Evolutionary conservation across 225 moss, liverwort and hornwort species (phyloP), one percentile per base, ranked within the genome.

Genomic region (Rhytidiadelphus loreus): DNA sequence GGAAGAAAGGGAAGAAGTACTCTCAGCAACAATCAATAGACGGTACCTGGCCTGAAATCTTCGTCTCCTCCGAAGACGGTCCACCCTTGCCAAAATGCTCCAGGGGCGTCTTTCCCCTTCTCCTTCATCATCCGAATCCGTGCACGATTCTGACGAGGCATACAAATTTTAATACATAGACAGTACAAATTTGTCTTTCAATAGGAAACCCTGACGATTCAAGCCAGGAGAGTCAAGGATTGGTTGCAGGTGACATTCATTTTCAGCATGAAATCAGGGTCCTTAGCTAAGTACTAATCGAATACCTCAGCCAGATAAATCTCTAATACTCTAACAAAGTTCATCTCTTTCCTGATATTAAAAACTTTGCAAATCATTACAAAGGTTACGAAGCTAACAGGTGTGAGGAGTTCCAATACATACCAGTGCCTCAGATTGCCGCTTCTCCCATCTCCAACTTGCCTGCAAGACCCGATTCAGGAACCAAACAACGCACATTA

Each of bases 381-480:
- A 52, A 86, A 29, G 33, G 28, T 32, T 59, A 24, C 28, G 78
- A 65, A 50, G n/a, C 43, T 50, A 69, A 32, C 37, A 53, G 11
- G 30, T 82, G 52, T 61, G 55, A 11, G 33, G 21, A 65, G 83
- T 33, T 84, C 8, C 15, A 48, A 7, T 32, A 30, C 89, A 86
- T 93, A 99, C 98, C 93, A 99, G 63, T 65, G 98, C 94, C 85
- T 90, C 90, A 55, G 93, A 90, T 91, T 99, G 98, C 79, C 97
- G 96, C 92, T 96, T 99, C 80, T 97, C 98, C 98, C 98, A 99
- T 89, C 96, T 96, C 98, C 96, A 95, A 92, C 94, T 97, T 86
- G 98, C 98, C 98, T 99, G 93, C 66, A 86, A 60, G 37, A 69
- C 82, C 73, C 88, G n/a, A 56, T 43, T 78, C 83, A 78, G 60